Base-by-base conservation (phyloP, 805 yeast genomes). In the Kluyveromyces aestuarii region DNA sequence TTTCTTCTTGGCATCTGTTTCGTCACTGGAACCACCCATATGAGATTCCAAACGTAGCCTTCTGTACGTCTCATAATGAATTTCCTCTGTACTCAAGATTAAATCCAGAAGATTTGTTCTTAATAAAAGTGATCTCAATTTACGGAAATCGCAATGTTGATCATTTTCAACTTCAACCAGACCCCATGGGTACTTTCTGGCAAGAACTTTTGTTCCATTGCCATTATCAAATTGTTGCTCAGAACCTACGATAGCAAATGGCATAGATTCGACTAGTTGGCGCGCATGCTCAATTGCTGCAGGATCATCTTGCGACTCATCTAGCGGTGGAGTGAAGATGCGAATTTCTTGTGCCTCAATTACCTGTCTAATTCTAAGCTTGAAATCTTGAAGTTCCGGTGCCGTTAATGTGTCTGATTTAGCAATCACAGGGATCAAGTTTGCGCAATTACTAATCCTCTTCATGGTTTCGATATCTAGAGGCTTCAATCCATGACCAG, bases 151-250 rank as follows among this genome's bases (percentile, higher is more conserved):
- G 68, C 93, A 84, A 63, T 87, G 95, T 50, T 73, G 71, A 59
- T 87, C 95, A 66, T 87, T 87, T 63, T 87, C 95, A 49, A 87
- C 88, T 64, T 87, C 95, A 42, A 84, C 93, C 47, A 81, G 69
- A 36, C 96, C 96, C 96, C 96, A 87, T 54, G 93, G 93, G 62
- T 87, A 87, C 64, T 81, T 79, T 71, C 96, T 80, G 36, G 95
- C 96, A 49, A 81, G 75, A 19, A 86, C 83, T 52, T 72, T 68
- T 49, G 74, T 70, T 30, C 93, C 95, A 40, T 79, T 75, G 14
- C 76, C 71, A 43, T 78, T 71, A 56, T 82, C 86, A 50, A 76
- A 75, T 60, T 81, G 82, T 47, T 80, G 80, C 63, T 85, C 91
- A 16, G 91, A 75, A 11, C 91, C 90, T 64, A 85, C 77, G 13